Base-by-base conservation (phyloP, 768 basidiomycete species). In the Hydnum rufescens region DNA sequence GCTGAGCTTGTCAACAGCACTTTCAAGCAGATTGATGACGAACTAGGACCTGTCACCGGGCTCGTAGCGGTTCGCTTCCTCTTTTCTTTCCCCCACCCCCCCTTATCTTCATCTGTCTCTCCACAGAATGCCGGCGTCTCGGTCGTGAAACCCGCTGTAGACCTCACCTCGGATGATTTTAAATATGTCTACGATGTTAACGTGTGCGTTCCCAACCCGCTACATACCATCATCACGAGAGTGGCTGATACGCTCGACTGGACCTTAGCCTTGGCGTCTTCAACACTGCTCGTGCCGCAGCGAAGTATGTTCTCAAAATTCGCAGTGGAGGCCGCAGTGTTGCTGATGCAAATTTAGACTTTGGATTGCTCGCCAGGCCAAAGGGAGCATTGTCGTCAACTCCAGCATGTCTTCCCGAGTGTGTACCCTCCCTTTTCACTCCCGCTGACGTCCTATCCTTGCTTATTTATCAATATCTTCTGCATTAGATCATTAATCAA, bases 401-500 rank as follows among this genome's bases (percentile, higher is more conserved):
- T 72, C 74, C 1, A 77, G 75, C 3, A 81, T 80, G 77, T 75
- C 74, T 55, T 78, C 76, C 1, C 72, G 22, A 22, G 36, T 39
- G 36, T 13, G 36, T 13, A 19, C 19, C 34, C 34, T 39, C 34
- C 34, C 19, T 39, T 39, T 39, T 39, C 34, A 19, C 19, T 8
- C 19, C 19, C 8, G 8, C 19, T 19, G 8, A 39, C 34, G 8
- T 8, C 34, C 34, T 39, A 39, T 39, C 8, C 34, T 39, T 19
- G 19, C 19, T 39, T 39, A 8, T 19, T 8, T 39, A 19, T 39
- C 34, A 19, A 8, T 39, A 19, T 19, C 8, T 39, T 39, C 34
- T 8, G 34, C 34, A 39, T 16, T 28, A 39, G 36, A 39, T 39
- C 22, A 39, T 39, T 22, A 39, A 39, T 39, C 36, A 39, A 39